Evolutionary conservation across 805 yeast genomes (phyloP).

Genomic region (Yarrowia bubula): DNA sequence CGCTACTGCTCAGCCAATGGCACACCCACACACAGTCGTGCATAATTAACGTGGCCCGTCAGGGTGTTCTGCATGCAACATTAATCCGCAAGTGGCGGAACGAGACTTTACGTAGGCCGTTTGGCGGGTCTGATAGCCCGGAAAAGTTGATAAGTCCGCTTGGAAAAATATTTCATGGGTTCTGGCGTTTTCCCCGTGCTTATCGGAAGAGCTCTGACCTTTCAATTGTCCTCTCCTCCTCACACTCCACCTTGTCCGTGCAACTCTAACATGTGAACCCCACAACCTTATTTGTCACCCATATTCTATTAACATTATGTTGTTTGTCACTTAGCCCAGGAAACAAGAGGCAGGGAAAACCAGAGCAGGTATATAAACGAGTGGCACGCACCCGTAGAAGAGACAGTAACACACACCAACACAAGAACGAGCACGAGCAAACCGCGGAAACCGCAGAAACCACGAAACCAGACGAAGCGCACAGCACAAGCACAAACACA

Average conservation of each 20-base stretch:
- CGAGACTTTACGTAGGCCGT: neutral
- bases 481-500: neutral
- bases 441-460: too few relatives aligned
- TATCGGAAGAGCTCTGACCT: neutral
- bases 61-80: slow-evolving; percentile 25
- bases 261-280: slow-evolving; percentile 11
- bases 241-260: too few relatives aligned
- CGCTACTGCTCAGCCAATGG: slow-evolving; percentile 2
- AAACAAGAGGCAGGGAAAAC: neutral
- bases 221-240: too few relatives aligned
- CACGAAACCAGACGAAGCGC: neutral
- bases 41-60: neutral
- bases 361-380: neutral
- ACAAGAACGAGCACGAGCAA: neutral
- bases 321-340: neutral
- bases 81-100: slow-evolving; percentile 13
- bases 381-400: neutral
- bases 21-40: slow-evolving; percentile 2
- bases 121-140: neutral
- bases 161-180: neutral
- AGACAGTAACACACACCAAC: neutral
- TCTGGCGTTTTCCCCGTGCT: neutral
- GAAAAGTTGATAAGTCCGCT: neutral
- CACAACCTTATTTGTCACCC: slow-evolving; percentile 25
- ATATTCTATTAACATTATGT: slow-evolving; percentile 11